Evolutionary conservation across 2,329 filamentous ascomycete genomes (phyloP), one percentile per base, ranked within the genome.

Genomic region (Epichloe sibirici): DNA sequence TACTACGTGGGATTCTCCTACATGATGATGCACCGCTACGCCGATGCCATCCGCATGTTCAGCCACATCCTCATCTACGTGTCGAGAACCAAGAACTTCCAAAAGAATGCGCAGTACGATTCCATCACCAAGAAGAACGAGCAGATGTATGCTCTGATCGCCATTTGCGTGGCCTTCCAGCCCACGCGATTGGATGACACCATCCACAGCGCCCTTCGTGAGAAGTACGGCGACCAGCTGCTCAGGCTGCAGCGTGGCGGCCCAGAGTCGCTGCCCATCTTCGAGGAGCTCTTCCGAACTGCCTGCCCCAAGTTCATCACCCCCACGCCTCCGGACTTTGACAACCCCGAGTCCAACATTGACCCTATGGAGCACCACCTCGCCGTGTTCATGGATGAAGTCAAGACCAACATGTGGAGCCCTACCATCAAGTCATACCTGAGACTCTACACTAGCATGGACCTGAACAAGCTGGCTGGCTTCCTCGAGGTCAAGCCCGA

Each of bases 21-120:
- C 85, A 97, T 98, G 91, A 98, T 98, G 93, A 95, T 97, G 88
- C 90, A 93, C 75, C 88, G 93, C 69, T 98, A 98, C 70, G 88
- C 90, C 72, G 93, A 98, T 73, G 93, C 93, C 71, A 96, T 98
- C 75, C 90, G 91, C 79, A 95, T 96, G 86, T 98, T 98, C 83
- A 95, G 88, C 79, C 93, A 98, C 81, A 98, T 98, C 72, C 83
- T 98, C 63, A 86, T 98, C 74, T 98, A 97, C 74, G 90, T 98
- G 61, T 95, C 90, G 62, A 81, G 93, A 65, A 98, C 93, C 67
- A 98, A 98, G 87, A 97, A 97, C 80, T 97, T 97, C 83, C 93
- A 98, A 75, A 98, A 97, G 84, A 95, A 90, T 70, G 86, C 88
- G 31, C 87, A 95, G 75, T 97, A 95, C 76, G 93, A 98, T 72